Base-by-base conservation (phyloP, 805 yeast species). In the Metschnikowia noctiluminum region DNA sequence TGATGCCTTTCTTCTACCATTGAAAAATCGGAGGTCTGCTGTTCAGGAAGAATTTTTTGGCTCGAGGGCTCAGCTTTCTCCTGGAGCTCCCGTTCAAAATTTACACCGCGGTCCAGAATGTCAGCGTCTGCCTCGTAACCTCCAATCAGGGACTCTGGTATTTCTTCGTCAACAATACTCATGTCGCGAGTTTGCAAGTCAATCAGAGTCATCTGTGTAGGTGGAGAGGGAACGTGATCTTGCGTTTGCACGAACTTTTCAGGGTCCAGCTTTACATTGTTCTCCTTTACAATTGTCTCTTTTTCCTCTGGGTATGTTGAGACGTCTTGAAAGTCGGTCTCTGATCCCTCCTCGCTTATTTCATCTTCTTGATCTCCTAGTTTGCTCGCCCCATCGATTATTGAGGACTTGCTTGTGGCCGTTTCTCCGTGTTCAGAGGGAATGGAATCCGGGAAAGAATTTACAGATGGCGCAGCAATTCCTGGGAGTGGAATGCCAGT, bases 41-140 rank as follows among this genome's bases (percentile, higher is more conserved):
- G n/a, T n/a, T n/a, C n/a, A n/a, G n/a, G n/a, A n/a, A n/a, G 42
- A 35, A 35, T n/a, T 9, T 16, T 28, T 7, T 28, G 31, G 11
- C 11, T 28, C 31, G 11, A 28, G 31, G 11, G 31, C 38, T 34
- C 35, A 7, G 35, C 7, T 7, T 11, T 6, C n/a, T 34, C 35
- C 6, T 34, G 35, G 7, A 13, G 9, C 12, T 46, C 42, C 30
- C 27, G 37, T 13, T 14, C 43, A 7, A 42, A 28, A 32, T 48
- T 38, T 2, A 40, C 48, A 6, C 57, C 56, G 15, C 59, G 60
- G 50, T 68, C 75, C 13, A 74, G 69, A 11, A 65, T 54, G 44
- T 73, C 77, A 42, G 80, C 87, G 59, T 85, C 90, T 0, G 89
- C 89, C 48, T 85, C 89, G 58, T 84, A 84, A 0, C 89, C 89